A percentile compares a stretch with the other conserved stretches of the same genome.
Evolutionary conservation across 1,139 yeast species (phyloP).

Genomic region (Scheffersomyces stambukii): DNA sequence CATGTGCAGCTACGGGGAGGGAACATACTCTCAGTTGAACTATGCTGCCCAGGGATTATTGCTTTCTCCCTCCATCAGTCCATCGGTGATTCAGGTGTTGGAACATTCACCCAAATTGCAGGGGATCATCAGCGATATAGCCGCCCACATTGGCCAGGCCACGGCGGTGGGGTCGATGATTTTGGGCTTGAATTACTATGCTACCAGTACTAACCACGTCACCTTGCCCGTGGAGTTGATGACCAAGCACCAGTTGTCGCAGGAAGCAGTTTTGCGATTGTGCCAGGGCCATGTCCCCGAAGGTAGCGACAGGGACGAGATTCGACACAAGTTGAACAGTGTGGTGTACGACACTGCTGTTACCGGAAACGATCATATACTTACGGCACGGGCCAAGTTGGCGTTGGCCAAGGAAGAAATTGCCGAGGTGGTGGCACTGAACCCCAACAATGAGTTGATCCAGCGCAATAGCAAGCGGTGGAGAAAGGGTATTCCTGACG

Average conservation of each 20-base stretch:
- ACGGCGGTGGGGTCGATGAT: constrained; percentile 67
- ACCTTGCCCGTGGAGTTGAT: constrained; percentile 62
- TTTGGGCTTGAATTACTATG: constrained; percentile 59
- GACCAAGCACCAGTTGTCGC: constrained; percentile 53
- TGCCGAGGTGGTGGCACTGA: constrained; percentile 13
- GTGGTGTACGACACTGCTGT: constrained; percentile 70
- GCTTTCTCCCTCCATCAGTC: constrained; percentile 56
- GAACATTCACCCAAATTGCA: constrained; percentile 44
- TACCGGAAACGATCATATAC: constrained; percentile 73
- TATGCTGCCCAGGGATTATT: constrained; percentile 63
- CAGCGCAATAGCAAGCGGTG: constrained; percentile 32
- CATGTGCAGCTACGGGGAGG: constrained; percentile 78
- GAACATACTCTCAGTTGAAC: constrained; percentile 70
- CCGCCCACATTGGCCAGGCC: constrained; percentile 84
- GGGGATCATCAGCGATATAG: constrained; percentile 50
- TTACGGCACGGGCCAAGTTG: constrained; percentile 61
- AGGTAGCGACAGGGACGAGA: constrained; percentile 17
- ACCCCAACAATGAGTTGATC: constrained; percentile 27
- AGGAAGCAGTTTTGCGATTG: constrained; percentile 56
- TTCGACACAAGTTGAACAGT: constrained; percentile 45
- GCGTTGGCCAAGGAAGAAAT: constrained; percentile 32
- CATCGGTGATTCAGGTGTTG: constrained; percentile 49
- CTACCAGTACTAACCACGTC: constrained; percentile 45
- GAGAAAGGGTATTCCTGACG: constrained; percentile 57
- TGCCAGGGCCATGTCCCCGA: constrained; percentile 41